phyloP scores from a whole-genome alignment of 2,329 filamentous ascomycete species.

The Lomentospora prolificans region DNA sequence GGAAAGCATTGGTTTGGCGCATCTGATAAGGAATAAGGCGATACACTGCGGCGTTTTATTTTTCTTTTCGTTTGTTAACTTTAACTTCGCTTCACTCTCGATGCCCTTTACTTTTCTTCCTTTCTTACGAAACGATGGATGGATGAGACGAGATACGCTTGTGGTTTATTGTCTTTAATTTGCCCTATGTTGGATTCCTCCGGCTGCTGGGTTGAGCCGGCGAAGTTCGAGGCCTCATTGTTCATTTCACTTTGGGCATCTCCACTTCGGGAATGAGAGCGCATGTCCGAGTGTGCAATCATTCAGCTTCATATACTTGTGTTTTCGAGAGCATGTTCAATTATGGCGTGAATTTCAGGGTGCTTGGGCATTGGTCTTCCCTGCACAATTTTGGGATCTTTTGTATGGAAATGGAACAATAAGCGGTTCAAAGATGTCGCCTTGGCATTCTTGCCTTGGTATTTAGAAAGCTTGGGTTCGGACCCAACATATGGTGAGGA shows the following conservation, averaged over 20 bases:
- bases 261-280: not conserved
- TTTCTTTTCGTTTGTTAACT: no score
- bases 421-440: not conserved
- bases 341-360: not conserved
- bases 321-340: not conserved
- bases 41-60: constrained; percentile 1
- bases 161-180: not conserved
- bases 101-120: constrained; percentile 4
- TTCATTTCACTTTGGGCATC: not conserved
- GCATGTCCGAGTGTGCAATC: not conserved
- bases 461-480: constrained; percentile 1
- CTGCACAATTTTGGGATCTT: not conserved
- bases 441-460: not conserved
- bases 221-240: not conserved
- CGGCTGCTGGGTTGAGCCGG: not conserved
- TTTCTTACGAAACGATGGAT: not conserved
- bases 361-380: not conserved
- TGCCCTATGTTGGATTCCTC: not conserved
- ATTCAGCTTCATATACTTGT: not conserved
- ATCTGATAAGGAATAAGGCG: constrained; percentile 10
- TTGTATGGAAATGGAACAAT: not conserved
- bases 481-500: not conserved
- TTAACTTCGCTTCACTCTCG: constrained; percentile 4
- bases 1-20: constrained; percentile 8
- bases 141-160: constrained; percentile 1